These are phyloP conservation scores for Alternaria triticimaculans DNA, from an alignment of 2,329 filamentous ascomycete species.

Conservation along the genomic window DNA sequence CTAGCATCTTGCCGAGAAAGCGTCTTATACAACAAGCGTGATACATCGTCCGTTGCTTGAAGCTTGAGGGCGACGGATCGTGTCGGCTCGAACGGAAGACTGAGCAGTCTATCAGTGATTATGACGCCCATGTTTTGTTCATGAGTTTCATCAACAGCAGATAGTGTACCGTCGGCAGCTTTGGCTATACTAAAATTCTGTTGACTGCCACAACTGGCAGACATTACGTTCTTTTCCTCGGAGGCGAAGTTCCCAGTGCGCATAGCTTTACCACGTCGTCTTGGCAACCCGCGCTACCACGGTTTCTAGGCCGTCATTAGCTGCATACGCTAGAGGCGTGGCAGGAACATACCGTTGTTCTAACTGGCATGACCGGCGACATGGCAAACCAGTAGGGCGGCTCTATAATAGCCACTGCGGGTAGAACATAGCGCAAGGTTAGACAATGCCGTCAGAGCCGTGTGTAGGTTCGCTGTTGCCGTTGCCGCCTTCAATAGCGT, in stretches of 20 bases:
- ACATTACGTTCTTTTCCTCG: conserved; percentile 42
- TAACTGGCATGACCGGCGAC: conserved; percentile 23
- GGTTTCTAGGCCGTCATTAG: conserved; percentile 9
- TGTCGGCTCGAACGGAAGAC: conserved; percentile 27
- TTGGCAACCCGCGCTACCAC: conserved; percentile 17
- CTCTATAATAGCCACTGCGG: conserved; percentile 28
- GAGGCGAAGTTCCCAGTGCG: conserved; percentile 36
- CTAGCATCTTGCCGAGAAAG: conserved; percentile 21
- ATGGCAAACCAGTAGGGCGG: conserved; percentile 27
- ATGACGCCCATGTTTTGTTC: conserved; percentile 21
- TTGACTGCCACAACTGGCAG: conserved; percentile 45
- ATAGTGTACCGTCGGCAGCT: neutral
- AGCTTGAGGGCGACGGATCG: conserved; percentile 26
- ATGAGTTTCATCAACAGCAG: neutral
- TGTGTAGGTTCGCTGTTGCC: conserved; percentile 20
- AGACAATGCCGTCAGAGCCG: conserved; percentile 7
- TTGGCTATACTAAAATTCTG: conserved; percentile 37
- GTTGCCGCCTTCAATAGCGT: conserved; percentile 18
- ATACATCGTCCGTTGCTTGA: conserved; percentile 30
- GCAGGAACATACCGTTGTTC: conserved; percentile 2
- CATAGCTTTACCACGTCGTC: conserved; percentile 12
- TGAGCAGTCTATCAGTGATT: conserved; percentile 42
- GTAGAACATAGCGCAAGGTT: conserved; percentile 25
- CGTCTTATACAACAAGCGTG: conserved; percentile 25
- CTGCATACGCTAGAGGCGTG: conserved; percentile 7